Evolutionary conservation across 148 eudicot genomes (phyloP), one percentile per base, ranked within the genome.

Genomic region (Nepenthes mirabilis): DNA sequence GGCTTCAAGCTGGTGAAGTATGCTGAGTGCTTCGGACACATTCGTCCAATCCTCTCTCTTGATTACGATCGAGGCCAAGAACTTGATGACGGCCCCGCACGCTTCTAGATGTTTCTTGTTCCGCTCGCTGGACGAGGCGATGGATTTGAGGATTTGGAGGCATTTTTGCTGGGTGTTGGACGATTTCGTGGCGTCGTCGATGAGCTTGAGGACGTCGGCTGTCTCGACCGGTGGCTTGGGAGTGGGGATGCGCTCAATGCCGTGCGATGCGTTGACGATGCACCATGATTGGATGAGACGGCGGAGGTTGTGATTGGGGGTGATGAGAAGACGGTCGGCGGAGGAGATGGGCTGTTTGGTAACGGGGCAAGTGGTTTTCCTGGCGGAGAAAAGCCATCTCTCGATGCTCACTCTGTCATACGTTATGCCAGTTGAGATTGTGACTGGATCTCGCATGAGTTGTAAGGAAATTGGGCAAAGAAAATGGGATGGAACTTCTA

Each of bases 221-320:
- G 63, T 68, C 40, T 77, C 77, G 33, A 80, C 58, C 0, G 68
- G 67, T 9, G 80, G 73, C 57, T 76, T 86, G 0, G 99, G 99
- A 0, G 99, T 93, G 1, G 99, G 99, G 60, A 89, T 77, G 1
- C 89, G 79, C 13, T 93, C 87, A 33, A 86, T 14, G 12, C 91
- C 87, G 56, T 77, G 36, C 0, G 80, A 75, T 14, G 83, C 72
- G 47, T 93, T 82, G 70, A 84, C 74, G 2, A 72, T 79, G 68
- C 99, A 89, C 99, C 99, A 93, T 1, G 89, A 75, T 54, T 93
- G 99, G 61, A 93, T 93, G 64, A 93, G 60, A 34, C 99, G 87
- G n/a, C 97, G 86, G 35, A 93, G 91, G 5, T 78, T 84, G 71
- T 89, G 99, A 63, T 89, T 93, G 0, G 99, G 99, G 0, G 79